phyloP scores from a whole-genome alignment of 139 green algal genomes.

The Picochlorum sp. region DNA sequence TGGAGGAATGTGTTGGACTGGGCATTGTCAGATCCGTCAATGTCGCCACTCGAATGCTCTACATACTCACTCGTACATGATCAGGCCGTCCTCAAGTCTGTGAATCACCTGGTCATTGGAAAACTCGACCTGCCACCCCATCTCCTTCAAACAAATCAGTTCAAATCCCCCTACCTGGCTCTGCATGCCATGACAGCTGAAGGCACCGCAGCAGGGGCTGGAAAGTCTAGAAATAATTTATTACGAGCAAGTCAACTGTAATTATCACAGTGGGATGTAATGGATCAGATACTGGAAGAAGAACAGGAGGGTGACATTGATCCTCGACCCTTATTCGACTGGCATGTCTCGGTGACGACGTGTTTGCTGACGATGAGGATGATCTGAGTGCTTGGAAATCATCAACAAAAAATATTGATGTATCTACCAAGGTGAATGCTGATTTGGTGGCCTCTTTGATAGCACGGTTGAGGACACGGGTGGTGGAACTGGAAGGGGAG shows the following conservation, averaged over 20 bases:
- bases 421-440: not conserved
- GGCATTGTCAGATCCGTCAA: constrained; percentile 62
- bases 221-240: constrained; percentile 54
- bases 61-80: constrained; percentile 50
- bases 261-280: no score
- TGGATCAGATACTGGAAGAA: no score
- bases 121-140: constrained; percentile 52
- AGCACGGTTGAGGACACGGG: not conserved
- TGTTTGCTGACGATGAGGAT: not conserved
- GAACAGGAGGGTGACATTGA: no score
- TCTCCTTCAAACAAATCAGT: constrained; percentile 38
- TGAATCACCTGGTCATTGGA: constrained; percentile 45
- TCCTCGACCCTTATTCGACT: no score
- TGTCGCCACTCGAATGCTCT: constrained; percentile 19
- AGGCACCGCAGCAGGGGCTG: constrained; percentile 48
- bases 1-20: constrained; percentile 51
- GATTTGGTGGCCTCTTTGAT: not conserved
- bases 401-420: constrained; percentile 1
- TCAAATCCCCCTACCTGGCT: constrained; percentile 44
- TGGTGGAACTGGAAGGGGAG: constrained; percentile 2
- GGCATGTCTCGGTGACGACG: no score
- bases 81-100: constrained; percentile 24
- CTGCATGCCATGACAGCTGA: constrained; percentile 47
- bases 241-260: not conserved
- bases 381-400: not conserved